These are phyloP conservation scores for Silene coronaria DNA, from an alignment of 179 eudicot species.

Conservation along the genomic window DNA sequence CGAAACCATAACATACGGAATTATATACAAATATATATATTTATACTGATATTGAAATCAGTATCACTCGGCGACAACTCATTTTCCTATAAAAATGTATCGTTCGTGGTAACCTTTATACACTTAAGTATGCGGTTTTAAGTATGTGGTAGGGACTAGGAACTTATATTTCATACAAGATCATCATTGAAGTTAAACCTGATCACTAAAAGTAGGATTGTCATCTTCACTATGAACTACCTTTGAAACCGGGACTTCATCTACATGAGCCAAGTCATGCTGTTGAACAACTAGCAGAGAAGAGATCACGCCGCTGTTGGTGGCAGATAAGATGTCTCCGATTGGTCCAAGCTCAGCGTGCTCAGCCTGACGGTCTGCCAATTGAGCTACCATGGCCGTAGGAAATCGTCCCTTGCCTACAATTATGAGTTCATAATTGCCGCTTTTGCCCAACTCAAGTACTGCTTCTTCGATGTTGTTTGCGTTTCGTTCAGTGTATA, in stretches of 20 bases:
- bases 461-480: slow-evolving; percentile 43
- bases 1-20: too few relatives aligned
- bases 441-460: slow-evolving; percentile 39
- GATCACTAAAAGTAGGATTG: neutral
- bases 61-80: neutral
- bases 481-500: slow-evolving; percentile 36
- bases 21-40: neutral
- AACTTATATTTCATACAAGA: neutral
- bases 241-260: slow-evolving; percentile 41
- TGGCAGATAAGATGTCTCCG: slow-evolving; percentile 54
- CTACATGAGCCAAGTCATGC: slow-evolving; percentile 37
- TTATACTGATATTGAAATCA: neutral
- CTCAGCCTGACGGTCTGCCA: slow-evolving; percentile 53
- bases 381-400: slow-evolving; percentile 44
- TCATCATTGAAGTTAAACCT: slow-evolving; percentile 17
- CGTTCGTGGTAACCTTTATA: neutral
- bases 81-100: neutral
- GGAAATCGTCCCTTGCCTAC: slow-evolving; percentile 70
- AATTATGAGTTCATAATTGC: slow-evolving; percentile 46
- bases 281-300: slow-evolving; percentile 71
- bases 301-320: slow-evolving; percentile 39
- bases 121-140: neutral
- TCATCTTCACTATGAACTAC: slow-evolving; percentile 14
- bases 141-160: too few relatives aligned
- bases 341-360: slow-evolving; percentile 69